These are phyloP conservation scores for Heliamphora exappendiculata DNA, from an alignment of 148 eudicot genomes.

Conservation along the genomic window DNA sequence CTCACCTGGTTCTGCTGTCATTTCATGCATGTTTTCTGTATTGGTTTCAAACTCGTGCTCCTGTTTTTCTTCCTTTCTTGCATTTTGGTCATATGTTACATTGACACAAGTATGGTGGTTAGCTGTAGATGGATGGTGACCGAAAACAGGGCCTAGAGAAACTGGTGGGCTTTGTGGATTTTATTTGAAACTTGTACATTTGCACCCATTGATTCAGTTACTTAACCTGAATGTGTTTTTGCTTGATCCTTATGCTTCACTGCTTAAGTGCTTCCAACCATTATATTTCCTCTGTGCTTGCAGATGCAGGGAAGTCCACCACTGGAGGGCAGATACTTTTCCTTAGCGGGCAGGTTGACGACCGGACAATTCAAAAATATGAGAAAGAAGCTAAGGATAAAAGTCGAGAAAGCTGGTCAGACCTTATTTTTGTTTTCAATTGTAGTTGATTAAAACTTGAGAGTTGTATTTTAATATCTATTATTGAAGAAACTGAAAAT, in stretches of 20 bases:
- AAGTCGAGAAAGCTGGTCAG: constrained; percentile 95
- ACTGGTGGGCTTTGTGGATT: background rate
- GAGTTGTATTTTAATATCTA: background rate
- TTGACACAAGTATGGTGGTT: background rate
- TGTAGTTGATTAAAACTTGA: background rate
- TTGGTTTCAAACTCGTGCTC: background rate
- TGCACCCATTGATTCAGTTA: background rate
- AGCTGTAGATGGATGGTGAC: background rate
- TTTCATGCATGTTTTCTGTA: background rate
- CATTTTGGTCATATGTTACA: background rate
- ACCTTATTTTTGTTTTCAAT: background rate
- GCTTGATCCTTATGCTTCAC: constrained; percentile 6
- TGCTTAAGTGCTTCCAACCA: background rate
- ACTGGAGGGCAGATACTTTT: constrained; percentile 85
- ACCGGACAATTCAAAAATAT: constrained; percentile 88
- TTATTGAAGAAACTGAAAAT: background rate
- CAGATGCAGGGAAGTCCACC: constrained; percentile 99
- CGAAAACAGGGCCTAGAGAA: background rate
- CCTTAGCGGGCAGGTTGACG: constrained; percentile 96
- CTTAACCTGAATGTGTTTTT: background rate
- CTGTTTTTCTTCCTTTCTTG: constrained; percentile 1
- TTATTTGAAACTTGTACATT: background rate
- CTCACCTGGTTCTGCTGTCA: background rate
- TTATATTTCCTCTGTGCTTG: constrained; percentile 1
- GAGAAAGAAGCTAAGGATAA: constrained; percentile 98